Conservation (phyloP, 345 rosid genomes). For the Euclidium syriacum region DNA sequence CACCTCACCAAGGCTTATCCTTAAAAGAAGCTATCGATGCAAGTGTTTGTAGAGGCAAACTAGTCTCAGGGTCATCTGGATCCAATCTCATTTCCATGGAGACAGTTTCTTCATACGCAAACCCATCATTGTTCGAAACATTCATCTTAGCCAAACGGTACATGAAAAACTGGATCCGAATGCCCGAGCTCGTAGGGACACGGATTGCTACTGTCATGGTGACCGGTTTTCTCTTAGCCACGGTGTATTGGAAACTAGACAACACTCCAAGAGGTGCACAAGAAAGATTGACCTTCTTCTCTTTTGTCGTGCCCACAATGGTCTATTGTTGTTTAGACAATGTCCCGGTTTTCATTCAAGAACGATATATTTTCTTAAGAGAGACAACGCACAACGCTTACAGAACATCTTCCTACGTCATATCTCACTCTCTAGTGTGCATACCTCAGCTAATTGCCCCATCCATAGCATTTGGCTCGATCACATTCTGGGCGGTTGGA, state of each 20-base stretch:
- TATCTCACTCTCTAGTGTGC: constrained; percentile 60
- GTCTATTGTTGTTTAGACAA: constrained; percentile 42
- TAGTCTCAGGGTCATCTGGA: constrained; percentile 25
- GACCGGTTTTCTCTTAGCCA: too few species aligned
- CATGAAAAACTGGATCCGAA: constrained; percentile 34
- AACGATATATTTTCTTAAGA: constrained; percentile 75
- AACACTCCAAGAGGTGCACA: constrained; percentile 40
- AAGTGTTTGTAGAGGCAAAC: constrained; percentile 28
- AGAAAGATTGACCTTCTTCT: constrained; percentile 46
- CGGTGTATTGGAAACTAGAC: too few species aligned
- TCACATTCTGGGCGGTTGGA: constrained; percentile 68
- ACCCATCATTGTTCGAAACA: constrained; percentile 30
- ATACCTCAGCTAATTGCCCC: constrained; percentile 56
- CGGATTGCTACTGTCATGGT: constrained; percentile 1
- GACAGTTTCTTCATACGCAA: constrained; percentile 21
- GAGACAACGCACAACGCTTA: constrained; percentile 43
- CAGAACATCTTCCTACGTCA: constrained; percentile 77
- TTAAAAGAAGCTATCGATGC: constrained; percentile 26
- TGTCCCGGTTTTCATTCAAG: constrained; percentile 47
- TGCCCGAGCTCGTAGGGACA: not conserved
- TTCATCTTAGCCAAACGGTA: constrained; percentile 25
- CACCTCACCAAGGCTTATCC: constrained; percentile 6
- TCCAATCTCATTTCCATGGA: constrained; percentile 18
- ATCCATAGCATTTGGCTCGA: constrained; percentile 58
- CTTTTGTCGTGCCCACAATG: constrained; percentile 41